Base-by-base conservation (phyloP, 1,284 basidiomycete genomes). In the Ustilago nuda region DNA sequence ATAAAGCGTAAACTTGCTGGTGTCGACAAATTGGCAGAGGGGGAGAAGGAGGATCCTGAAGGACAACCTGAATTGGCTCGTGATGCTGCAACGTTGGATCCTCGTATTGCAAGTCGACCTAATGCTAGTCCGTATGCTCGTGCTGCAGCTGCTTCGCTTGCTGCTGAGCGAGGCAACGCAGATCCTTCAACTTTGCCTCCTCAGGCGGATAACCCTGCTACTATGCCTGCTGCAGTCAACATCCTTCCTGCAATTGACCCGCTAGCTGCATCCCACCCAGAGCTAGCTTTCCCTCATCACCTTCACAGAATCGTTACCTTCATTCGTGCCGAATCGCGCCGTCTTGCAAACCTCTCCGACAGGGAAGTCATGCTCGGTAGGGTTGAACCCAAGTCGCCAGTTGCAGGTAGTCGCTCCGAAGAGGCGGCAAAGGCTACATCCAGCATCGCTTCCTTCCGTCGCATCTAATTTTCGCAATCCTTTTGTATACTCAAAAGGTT, bases 241-340 rank as follows among this genome's bases (percentile, higher is more conserved):
- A 64, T 61, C 23, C 59, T 75, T 9, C 55, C 74, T 4, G 69
- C 72, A 5, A 53, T 71, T 37, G 68, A 80, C 56, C 74, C 73
- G n/a, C 35, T 75, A 4, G 63, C 67, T 7, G 72, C 74, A 5
- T 68, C 63, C 13, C 70, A 79, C 43, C 69, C 93, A 0, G 90
- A 82, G 41, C 41, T 82, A 5, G 69, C 78, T 8, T 83, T 82
- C 63, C 80, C 82, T 2, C 72, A 92, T 84, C 89, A 92, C 48
- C 91, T 98, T 88, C 89, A 91, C 55, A 88, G 89, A 46, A 87
- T 96, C 19, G 91, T 93, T n/a, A 87, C 86, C 51, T 97, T 94
- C 81, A 87, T 95, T 36, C 88, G 94, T 61, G 88, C 90, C 72
- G 95, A 98, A 87, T 87, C 93, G 39, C 87, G 88, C 41, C 87